Conservation (phyloP, 495 filamentous ascomycete genomes). For the Parathielavia hyrcaniae region DNA sequence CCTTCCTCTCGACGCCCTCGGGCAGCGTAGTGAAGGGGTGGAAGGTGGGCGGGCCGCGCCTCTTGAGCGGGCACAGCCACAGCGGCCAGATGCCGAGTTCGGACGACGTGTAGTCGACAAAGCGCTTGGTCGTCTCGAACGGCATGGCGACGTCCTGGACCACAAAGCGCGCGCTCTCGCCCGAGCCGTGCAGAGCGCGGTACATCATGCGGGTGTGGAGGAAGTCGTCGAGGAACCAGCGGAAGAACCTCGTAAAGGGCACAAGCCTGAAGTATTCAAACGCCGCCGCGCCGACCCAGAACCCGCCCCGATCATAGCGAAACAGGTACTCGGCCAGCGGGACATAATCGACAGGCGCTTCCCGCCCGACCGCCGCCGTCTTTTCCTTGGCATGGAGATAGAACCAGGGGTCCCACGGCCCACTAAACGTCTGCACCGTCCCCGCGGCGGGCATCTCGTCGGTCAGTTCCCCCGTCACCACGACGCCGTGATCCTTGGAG, state of each 20-base stretch:
- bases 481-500: constrained; percentile 40
- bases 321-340: constrained; percentile 54
- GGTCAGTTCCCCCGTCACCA: constrained; percentile 48
- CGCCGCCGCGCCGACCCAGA: constrained; percentile 53
- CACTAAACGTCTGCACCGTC: constrained; percentile 37
- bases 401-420: constrained; percentile 47
- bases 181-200: constrained; percentile 52
- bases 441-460: constrained; percentile 27
- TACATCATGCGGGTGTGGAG: constrained; percentile 60
- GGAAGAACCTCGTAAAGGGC: constrained; percentile 50
- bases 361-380: constrained; percentile 15
- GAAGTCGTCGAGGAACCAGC: constrained; percentile 57
- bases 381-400: constrained; percentile 42
- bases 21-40: constrained; percentile 40
- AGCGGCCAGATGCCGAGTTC: constrained; percentile 51
- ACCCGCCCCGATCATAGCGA: constrained; percentile 56
- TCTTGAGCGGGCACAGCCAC: constrained; percentile 54
- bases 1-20: constrained; percentile 14
- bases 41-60: constrained; percentile 40
- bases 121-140: constrained; percentile 42
- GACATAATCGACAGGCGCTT: constrained; percentile 31
- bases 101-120: constrained; percentile 48
- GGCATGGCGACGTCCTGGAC: constrained; percentile 56
- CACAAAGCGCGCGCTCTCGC: constrained; percentile 47
- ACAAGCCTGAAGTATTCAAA: constrained; percentile 50